These are phyloP conservation scores for Geotrichum aggregatum DNA, from an alignment of 1,139 yeast species.

Conservation along the genomic window DNA sequence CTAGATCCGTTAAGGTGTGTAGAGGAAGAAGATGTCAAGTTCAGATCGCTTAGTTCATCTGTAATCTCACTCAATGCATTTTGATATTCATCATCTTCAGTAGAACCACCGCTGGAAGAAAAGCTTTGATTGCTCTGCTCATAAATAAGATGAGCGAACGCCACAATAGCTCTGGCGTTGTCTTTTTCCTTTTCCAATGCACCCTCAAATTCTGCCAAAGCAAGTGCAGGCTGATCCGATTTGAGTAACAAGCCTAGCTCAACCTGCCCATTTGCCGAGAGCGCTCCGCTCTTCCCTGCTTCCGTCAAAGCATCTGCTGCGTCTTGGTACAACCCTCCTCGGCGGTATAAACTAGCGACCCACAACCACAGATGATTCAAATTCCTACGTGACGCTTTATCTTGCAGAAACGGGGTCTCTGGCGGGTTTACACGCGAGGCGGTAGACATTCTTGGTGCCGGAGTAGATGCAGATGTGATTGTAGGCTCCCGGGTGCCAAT, in stretches of 20 bases:
- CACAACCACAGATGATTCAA: constrained; percentile 71
- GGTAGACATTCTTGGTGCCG: constrained; percentile 15
- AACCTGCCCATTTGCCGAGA: constrained; percentile 52
- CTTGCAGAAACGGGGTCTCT: not conserved
- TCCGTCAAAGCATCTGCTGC: constrained; percentile 72
- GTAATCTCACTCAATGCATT: constrained; percentile 13
- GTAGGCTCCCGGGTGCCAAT: not conserved
- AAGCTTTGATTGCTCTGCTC: constrained; percentile 32
- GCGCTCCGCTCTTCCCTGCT: constrained; percentile 53
- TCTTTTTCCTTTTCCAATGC: constrained; percentile 54
- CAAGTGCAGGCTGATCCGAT: constrained; percentile 37
- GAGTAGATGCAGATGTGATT: not conserved
- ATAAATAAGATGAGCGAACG: constrained; percentile 57
- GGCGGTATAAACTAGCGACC: constrained; percentile 62
- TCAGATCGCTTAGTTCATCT: constrained; percentile 3
- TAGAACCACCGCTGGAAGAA: too few species aligned
- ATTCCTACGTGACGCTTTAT: constrained; percentile 5
- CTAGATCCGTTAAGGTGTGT: too few species aligned
- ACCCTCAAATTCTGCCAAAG: constrained; percentile 64
- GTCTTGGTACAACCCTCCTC: constrained; percentile 53
- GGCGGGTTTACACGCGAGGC: constrained; percentile 10
- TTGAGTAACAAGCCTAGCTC: constrained; percentile 52
- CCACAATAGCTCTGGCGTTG: constrained; percentile 60
- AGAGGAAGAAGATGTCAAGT: too few species aligned
- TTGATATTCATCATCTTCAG: not conserved